Evolutionary conservation across 2,329 filamentous ascomycete species (phyloP).

Genomic region (Fusarium duplospermum): DNA sequence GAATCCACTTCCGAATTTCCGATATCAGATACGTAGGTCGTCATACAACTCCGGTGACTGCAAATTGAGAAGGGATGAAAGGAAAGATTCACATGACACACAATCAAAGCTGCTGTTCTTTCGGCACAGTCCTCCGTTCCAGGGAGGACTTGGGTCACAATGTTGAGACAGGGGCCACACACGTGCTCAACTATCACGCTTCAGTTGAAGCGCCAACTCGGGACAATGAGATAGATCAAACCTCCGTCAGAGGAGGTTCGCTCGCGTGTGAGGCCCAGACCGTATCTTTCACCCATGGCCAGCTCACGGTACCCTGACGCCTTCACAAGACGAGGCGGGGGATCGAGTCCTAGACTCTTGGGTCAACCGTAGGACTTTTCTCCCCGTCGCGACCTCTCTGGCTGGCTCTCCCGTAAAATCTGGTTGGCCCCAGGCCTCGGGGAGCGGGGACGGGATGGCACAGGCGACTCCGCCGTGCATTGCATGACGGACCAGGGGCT

Average conservation of each 20-base stretch:
- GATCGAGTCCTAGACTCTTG: slow-evolving; percentile 29
- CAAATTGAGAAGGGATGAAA: neutral
- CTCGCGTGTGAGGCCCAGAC: neutral
- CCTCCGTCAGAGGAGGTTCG: neutral
- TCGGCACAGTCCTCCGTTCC: neutral
- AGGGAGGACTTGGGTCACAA: neutral
- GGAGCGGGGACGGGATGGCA: slow-evolving; percentile 32
- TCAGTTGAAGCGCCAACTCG: neutral
- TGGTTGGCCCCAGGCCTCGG: slow-evolving; percentile 13
- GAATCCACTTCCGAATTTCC: neutral
- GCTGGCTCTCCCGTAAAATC: slow-evolving; percentile 17
- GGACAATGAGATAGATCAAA: neutral
- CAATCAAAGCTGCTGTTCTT: neutral
- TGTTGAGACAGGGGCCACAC: slow-evolving; percentile 23
- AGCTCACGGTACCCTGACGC: neutral
- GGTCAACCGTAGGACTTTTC: slow-evolving; percentile 36
- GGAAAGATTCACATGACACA: neutral
- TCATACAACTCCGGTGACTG: neutral
- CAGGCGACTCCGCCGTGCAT: slow-evolving; percentile 36
- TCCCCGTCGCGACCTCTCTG: slow-evolving; percentile 9
- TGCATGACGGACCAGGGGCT: slow-evolving; percentile 37
- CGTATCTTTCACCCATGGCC: slow-evolving; percentile 3
- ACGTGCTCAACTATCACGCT: slow-evolving; percentile 19
- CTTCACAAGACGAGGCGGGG: neutral
- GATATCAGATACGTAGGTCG: neutral